Percentiles rank a stretch among this genome's conserved stretches.
These are phyloP conservation scores for Trichoderma asperellum DNA, from an alignment of 2,329 filamentous ascomycete genomes.

Conservation along the genomic window DNA sequence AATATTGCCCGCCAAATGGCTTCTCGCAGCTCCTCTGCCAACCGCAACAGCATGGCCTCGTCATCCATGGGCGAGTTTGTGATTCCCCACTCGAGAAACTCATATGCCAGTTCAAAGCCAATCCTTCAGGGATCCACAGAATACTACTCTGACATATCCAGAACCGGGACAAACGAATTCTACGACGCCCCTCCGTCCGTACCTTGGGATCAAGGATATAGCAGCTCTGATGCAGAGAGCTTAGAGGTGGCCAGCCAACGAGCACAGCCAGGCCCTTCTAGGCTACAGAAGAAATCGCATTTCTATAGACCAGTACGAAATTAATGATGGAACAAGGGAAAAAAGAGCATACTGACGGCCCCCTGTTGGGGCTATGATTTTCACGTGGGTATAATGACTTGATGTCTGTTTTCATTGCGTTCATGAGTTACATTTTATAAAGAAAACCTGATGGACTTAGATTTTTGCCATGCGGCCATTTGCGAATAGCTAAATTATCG, in stretches of 20 bases:
- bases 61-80: constrained; percentile 16
- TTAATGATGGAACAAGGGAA: neutral
- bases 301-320: constrained; percentile 13
- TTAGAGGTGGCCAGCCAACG: constrained; percentile 2
- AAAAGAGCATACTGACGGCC: neutral
- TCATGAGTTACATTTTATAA: constrained; percentile 24
- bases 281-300: constrained; percentile 23
- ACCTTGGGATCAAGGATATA: constrained; percentile 22
- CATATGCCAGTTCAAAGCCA: constrained; percentile 18
- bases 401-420: constrained; percentile 25
- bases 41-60: constrained; percentile 21
- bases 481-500: constrained; percentile 18
- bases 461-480: constrained; percentile 21
- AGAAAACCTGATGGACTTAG: neutral
- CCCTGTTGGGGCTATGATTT: constrained; percentile 6
- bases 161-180: constrained; percentile 3
- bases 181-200: constrained; percentile 9
- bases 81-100: constrained; percentile 15
- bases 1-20: constrained; percentile 16
- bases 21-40: constrained; percentile 18
- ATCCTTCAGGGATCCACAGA: constrained; percentile 14
- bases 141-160: constrained; percentile 21
- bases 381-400: constrained; percentile 15
- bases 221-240: constrained; percentile 27
- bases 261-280: constrained; percentile 16